These are phyloP conservation scores for Wallemia ichthyophaga DNA, from an alignment of 1,284 basidiomycete species.

Conservation along the genomic window DNA sequence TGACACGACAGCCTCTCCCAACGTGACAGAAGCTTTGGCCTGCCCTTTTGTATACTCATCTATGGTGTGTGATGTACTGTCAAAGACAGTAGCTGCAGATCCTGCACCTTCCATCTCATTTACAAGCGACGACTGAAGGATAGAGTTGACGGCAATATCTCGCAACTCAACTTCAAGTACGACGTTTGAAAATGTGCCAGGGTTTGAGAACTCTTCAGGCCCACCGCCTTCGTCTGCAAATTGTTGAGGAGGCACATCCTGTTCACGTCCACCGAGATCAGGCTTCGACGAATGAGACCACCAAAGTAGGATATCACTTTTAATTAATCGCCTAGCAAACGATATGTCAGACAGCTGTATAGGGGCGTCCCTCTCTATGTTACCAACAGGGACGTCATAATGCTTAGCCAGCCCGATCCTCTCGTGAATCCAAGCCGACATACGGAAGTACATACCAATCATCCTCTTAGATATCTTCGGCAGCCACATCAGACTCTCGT, in stretches of 20 bases:
- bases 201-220: constrained; percentile 57
- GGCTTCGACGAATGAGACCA: constrained; percentile 77
- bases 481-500: constrained; percentile 23
- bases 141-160: constrained; percentile 77
- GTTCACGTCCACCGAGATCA: constrained; percentile 76
- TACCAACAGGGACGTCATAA: constrained; percentile 72
- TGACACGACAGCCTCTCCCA: constrained; percentile 81
- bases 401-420: constrained; percentile 57
- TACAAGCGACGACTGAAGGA: constrained; percentile 74
- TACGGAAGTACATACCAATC: constrained; percentile 47
- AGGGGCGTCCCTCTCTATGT: constrained; percentile 68
- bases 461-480: constrained; percentile 28
- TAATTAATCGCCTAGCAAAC: constrained; percentile 55
- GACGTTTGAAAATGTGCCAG: constrained; percentile 75
- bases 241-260: constrained; percentile 24
- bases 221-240: constrained; percentile 26
- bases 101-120: constrained; percentile 84
- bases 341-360: constrained; percentile 65
- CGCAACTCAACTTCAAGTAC: constrained; percentile 67
- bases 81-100: constrained; percentile 70
- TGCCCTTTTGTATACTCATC: constrained; percentile 65
- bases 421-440: constrained; percentile 53
- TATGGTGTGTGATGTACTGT: constrained; percentile 63
- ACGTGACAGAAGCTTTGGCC: constrained; percentile 38
- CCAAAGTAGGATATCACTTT: constrained; percentile 81